A percentile compares a stretch with the other conserved stretches of the same genome.
Conservation (phyloP, 345 rosid species). For the Triadica sebifera region DNA sequence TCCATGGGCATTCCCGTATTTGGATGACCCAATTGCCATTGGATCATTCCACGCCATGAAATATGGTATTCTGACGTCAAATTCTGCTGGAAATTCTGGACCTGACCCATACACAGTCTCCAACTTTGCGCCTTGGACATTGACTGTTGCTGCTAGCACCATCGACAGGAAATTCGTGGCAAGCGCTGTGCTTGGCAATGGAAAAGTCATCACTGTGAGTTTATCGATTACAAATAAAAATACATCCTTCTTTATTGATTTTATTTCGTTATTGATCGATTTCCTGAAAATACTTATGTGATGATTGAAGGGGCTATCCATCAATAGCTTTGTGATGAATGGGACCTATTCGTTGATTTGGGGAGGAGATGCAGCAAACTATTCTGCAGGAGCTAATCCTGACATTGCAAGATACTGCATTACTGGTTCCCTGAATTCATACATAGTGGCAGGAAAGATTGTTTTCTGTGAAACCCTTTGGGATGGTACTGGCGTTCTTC, state of each 20-base stretch:
- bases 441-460: slow-evolving; percentile 26
- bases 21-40: slow-evolving; percentile 27
- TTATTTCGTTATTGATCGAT: neutral
- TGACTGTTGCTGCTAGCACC: slow-evolving; percentile 40
- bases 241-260: neutral
- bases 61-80: slow-evolving; percentile 33
- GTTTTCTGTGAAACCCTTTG: slow-evolving; percentile 23
- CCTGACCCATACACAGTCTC: slow-evolving; percentile 14
- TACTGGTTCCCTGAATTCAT: slow-evolving; percentile 23
- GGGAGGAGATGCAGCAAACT: slow-evolving; percentile 43
- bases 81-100: slow-evolving; percentile 37
- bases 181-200: slow-evolving; percentile 37
- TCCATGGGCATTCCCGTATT: neutral
- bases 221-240: neutral
- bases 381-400: slow-evolving; percentile 26
- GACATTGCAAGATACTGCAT: slow-evolving; percentile 20
- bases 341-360: slow-evolving; percentile 30
- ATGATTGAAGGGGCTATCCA: slow-evolving; percentile 10
- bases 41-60: slow-evolving; percentile 42
- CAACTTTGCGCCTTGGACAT: slow-evolving; percentile 38
- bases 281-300: neutral
- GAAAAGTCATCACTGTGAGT: slow-evolving; percentile 26
- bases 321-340: slow-evolving; percentile 19
- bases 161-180: slow-evolving; percentile 36
- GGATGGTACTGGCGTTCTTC: slow-evolving; percentile 22